Evolutionary conservation across 805 yeast genomes (phyloP).

Genomic region (Huiozyma sinensis): DNA sequence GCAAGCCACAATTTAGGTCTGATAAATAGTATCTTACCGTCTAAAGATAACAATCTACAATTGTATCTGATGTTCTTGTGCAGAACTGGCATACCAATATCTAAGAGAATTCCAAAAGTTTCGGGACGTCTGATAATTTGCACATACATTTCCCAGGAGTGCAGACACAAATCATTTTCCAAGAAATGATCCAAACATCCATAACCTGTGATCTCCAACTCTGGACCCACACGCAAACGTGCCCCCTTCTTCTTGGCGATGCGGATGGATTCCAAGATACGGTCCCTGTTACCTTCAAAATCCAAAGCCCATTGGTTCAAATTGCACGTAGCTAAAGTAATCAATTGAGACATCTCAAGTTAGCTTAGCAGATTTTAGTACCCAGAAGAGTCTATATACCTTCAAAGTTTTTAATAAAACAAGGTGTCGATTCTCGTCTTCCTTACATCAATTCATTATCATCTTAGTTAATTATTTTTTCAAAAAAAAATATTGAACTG

Average conservation of each 20-base stretch:
- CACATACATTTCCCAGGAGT: constrained; percentile 90
- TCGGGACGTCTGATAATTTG: constrained; percentile 58
- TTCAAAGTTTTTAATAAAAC: neutral
- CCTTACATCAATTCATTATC: neutral
- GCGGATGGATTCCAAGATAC: constrained; percentile 71
- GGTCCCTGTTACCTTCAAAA: constrained; percentile 90
- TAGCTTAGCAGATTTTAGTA: neutral
- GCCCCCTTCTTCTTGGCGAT: constrained; percentile 73
- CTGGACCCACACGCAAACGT: constrained; percentile 88
- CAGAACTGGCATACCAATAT: constrained; percentile 88
- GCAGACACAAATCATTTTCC: constrained; percentile 79
- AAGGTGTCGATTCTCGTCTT: neutral
- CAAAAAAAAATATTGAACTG: too few species aligned
- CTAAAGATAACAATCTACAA: constrained; percentile 74
- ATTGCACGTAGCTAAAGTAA: constrained; percentile 88
- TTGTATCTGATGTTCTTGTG: constrained; percentile 85
- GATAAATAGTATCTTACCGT: constrained; percentile 70
- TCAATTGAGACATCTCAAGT: constrained; percentile 62
- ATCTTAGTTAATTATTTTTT: neutral
- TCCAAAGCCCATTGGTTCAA: constrained; percentile 98
- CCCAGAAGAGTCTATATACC: neutral
- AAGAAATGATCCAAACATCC: constrained; percentile 91
- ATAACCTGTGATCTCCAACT: constrained; percentile 87
- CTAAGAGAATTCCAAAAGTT: constrained; percentile 69
- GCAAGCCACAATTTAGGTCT: constrained; percentile 92